Base-by-base conservation (phyloP, 768 basidiomycete species). In the Suillus occidentalis region DNA sequence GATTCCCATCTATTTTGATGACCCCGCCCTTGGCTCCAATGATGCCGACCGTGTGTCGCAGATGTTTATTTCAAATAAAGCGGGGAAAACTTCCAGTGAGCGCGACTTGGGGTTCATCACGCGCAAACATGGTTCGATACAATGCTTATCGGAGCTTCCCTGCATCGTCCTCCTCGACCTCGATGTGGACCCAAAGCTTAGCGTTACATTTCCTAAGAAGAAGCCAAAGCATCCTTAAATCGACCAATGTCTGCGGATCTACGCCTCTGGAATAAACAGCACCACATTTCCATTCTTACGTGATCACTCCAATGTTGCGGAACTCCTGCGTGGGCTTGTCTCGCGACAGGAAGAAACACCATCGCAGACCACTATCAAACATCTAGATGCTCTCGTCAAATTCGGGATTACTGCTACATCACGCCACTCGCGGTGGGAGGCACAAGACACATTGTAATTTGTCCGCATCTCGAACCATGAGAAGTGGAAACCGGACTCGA, bases 51-150 rank as follows among this genome's bases (percentile, higher is more conserved):
- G 10, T 1, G 22, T 66, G 25, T 71, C 67, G 2, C 69, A 69
- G 8, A 66, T 67, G 1, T 68, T 75, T 45, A 63, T 75, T 43
- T 71, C 72, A 8, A 69, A 66, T n/a, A 65, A 68, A 43, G 62
- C 56, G 22, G 61, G 49, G 16, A 55, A 62, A 14, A 37, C 5
- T 36, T 7, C 2, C 34, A 37, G 18, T 31, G 18, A 34, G 39
- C 14, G 3, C 13, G 16, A 18, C 18, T 62, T 47, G 16, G 6
- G 4, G 13, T 25, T 20, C 7, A 63, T 63, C 58, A 37, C 28
- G 8, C 60, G 53, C 22, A 62, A 20, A 25, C 7, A 63, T 28
- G 6, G 5, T 34, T 31, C 58, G 7, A 47, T 61, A 20, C 6
- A 42, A 20, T 49, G n/a, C 1, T 59, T 20, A 36, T 59, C 28